Percentiles rank a stretch among this genome's conserved stretches.
Conservation (phyloP, 2,329 filamentous ascomycete species). For the Alternaria novae-zelandiae region DNA sequence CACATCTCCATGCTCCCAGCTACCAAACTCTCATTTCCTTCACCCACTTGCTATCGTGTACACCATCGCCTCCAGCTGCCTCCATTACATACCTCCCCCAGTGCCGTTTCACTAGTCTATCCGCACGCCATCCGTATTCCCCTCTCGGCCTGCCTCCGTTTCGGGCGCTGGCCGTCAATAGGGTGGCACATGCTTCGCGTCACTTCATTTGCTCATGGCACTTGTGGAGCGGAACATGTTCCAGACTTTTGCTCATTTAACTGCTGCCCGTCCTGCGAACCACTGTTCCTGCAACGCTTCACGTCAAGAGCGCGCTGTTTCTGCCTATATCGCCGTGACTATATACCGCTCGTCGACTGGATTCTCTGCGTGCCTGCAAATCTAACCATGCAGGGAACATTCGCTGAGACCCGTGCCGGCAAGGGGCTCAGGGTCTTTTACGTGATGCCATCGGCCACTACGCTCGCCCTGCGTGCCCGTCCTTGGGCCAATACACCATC, state of each 20-base stretch:
- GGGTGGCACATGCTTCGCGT: constrained; percentile 25
- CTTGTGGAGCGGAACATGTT: constrained; percentile 21
- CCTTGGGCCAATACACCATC: background rate
- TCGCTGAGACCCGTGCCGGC: background rate
- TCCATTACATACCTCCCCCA: background rate
- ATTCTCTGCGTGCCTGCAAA: background rate
- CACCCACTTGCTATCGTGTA: background rate
- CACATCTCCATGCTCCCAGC: background rate
- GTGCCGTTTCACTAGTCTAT: constrained; percentile 22
- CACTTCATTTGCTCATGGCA: constrained; percentile 21
- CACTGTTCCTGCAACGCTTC: constrained; percentile 27
- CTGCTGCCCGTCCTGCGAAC: constrained; percentile 30
- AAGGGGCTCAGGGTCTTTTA: background rate
- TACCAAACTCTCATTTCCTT: background rate
- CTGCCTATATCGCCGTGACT: constrained; percentile 8
- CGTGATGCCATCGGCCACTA: background rate
- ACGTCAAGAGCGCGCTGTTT: constrained; percentile 16
- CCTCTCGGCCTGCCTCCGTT: constrained; percentile 25
- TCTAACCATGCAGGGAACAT: constrained; percentile 5
- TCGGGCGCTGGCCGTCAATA: constrained; percentile 23
- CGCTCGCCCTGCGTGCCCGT: background rate
- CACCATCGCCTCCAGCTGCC: background rate
- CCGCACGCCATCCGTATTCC: constrained; percentile 9
- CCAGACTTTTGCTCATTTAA: constrained; percentile 31
- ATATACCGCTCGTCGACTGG: constrained; percentile 4